A percentile compares a stretch with the other conserved stretches of the same genome.
phyloP scores from a whole-genome alignment of 1,284 basidiomycete genomes.

The Wallemia hederae region DNA sequence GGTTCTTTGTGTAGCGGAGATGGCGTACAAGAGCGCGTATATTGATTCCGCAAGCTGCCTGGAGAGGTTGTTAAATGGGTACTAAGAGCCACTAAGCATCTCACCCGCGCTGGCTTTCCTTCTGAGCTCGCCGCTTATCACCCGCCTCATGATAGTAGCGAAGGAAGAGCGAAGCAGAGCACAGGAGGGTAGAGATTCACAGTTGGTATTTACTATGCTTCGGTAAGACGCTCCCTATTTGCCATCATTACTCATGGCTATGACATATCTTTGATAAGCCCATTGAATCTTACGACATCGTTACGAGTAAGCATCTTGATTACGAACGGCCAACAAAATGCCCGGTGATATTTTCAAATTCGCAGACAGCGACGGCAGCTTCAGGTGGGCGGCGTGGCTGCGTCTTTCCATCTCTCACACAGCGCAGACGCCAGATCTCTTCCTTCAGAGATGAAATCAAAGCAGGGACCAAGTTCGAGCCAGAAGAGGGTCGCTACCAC shows the following conservation, averaged over 20 bases:
- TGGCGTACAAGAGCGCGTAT: neutral
- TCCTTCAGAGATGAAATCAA: conserved; percentile 23
- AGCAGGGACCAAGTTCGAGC: conserved; percentile 39
- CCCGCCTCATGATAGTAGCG: neutral
- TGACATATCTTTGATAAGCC: neutral
- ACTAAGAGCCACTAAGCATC: neutral
- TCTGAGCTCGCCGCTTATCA: neutral
- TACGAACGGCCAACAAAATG: too few relatives aligned
- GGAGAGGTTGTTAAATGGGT: neutral
- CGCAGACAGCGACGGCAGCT: conserved; percentile 43
- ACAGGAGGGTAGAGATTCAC: neutral
- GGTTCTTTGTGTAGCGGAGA: neutral
- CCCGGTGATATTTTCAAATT: too few relatives aligned
- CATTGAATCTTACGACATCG: too few relatives aligned
- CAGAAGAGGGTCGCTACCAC: conserved; percentile 32
- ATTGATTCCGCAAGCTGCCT: neutral
- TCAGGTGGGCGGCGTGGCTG: conserved; percentile 30
- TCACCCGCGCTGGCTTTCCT: neutral
- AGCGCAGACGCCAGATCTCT: conserved; percentile 2
- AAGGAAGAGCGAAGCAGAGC: neutral
- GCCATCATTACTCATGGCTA: neutral
- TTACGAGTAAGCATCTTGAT: too few relatives aligned
- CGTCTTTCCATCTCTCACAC: neutral
- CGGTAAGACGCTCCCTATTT: neutral
- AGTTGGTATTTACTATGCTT: neutral